Evolutionary conservation across 2,329 filamentous ascomycete genomes (phyloP), one percentile per base, ranked within the genome.

Genomic region (Exophiala phaeomuriformis): DNA sequence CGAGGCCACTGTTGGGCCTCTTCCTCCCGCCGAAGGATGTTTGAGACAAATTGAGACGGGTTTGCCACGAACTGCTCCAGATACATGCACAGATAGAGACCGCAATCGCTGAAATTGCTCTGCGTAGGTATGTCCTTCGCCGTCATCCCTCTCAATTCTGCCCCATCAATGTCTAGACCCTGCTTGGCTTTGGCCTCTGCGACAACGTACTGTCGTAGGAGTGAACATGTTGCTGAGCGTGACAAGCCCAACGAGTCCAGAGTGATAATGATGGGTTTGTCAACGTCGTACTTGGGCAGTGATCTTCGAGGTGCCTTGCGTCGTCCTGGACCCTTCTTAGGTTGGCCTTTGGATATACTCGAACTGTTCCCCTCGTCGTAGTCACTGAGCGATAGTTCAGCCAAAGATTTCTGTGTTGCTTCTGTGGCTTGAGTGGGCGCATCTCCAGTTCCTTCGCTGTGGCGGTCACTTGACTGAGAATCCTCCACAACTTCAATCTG

Each of bases 81-180:
- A 64, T 97, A 98, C 2, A 84, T 86, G 3, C 96, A 73, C 2
- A 97, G 73, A 63, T 86, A 98, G 0, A 96, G 73, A 5, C 93
- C 93, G 64, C 93, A 98, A 66, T 98, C 93, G 57, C 81, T 90
- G 62, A 79, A 86, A 65, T 98, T 97, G 46, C 81, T 72, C 68
- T 98, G 93, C 56, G 79, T 72, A 0, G 93, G 91, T 9, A 96
- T 84, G 5, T 78, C 76, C 55, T 80, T 85, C 3, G 87, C 88
- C 37, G 82, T 89, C 74, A 87, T 82, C 3, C 80, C 81, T 57
- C 75, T 73, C 51, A 81, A 69, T 7, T 74, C 66, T 3, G 72
- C 67, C 57, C 78, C 69, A 9, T 69, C 66, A 53, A 56, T 67
- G n/a, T 61, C 55, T 8, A 60, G 31, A 41, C 47, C 43, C 8